Conservation (phyloP, 2,329 filamentous ascomycete species). For the Penicillium frequentans region DNA sequence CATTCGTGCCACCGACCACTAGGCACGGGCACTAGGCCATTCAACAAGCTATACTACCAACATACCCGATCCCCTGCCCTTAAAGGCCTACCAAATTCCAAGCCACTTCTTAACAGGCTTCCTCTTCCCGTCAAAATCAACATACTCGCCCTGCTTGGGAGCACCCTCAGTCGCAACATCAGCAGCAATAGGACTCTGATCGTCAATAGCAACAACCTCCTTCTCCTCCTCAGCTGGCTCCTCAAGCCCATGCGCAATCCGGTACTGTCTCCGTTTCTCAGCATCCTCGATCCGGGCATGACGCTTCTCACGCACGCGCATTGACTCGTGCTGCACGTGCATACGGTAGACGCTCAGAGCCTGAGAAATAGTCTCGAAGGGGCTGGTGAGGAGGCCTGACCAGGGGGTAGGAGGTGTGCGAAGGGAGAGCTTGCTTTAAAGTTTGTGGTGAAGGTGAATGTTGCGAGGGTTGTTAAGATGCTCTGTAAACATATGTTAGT, state of each 20-base stretch:
- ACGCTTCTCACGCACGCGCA: slow-evolving; percentile 69
- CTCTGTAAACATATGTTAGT: slow-evolving; percentile 47
- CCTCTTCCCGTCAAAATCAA: slow-evolving; percentile 47
- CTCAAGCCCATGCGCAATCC: slow-evolving; percentile 81
- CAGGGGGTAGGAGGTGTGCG: slow-evolving; percentile 73
- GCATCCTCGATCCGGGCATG: slow-evolving; percentile 78
- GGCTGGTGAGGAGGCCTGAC: slow-evolving; percentile 68
- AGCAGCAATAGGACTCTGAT: slow-evolving; percentile 40
- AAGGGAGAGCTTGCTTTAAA: slow-evolving; percentile 79
- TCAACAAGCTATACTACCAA: not conserved
- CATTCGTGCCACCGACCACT: not conserved
- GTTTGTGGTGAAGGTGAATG: slow-evolving; percentile 73
- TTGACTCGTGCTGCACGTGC: slow-evolving; percentile 70
- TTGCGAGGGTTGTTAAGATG: slow-evolving; percentile 67
- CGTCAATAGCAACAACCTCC: slow-evolving; percentile 30
- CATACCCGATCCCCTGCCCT: not conserved
- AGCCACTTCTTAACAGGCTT: slow-evolving; percentile 73
- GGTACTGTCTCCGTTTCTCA: slow-evolving; percentile 79
- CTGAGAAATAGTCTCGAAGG: slow-evolving; percentile 64
- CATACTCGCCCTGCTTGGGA: slow-evolving; percentile 32
- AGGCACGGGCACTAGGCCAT: not conserved
- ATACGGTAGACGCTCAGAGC: slow-evolving; percentile 72
- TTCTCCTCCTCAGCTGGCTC: slow-evolving; percentile 39
- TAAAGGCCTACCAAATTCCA: slow-evolving; percentile 69
- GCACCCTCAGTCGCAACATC: slow-evolving; percentile 36